These are phyloP conservation scores for Dalbergia oliveri DNA, from an alignment of 306 rosid species.

Conservation along the genomic window DNA sequence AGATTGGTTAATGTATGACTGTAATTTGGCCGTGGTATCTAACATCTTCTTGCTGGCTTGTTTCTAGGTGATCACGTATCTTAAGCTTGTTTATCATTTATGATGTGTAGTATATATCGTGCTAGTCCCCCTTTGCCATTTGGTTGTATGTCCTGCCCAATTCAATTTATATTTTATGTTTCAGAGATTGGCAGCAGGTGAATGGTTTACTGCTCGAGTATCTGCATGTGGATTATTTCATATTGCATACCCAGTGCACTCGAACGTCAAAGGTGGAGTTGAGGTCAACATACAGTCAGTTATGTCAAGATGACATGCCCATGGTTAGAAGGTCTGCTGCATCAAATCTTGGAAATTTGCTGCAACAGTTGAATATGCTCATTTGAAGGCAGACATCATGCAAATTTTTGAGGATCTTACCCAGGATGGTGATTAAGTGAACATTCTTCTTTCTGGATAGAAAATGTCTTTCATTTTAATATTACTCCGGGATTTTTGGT, in stretches of 20 bases:
- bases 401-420: slow-evolving; percentile 95
- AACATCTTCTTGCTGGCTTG: slow-evolving; percentile 31
- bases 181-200: slow-evolving; percentile 98
- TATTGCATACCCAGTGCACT: slow-evolving; percentile 92
- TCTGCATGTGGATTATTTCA: slow-evolving; percentile 97
- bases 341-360: slow-evolving; percentile 92
- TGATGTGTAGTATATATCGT: slow-evolving; percentile 17
- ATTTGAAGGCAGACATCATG: slow-evolving; percentile 90
- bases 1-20: slow-evolving; percentile 22
- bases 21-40: slow-evolving; percentile 15
- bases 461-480: slow-evolving; percentile 32
- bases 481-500: slow-evolving; percentile 4
- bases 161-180: slow-evolving; percentile 32
- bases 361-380: slow-evolving; percentile 88
- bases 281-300: slow-evolving; percentile 84
- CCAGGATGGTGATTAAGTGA: slow-evolving; percentile 75
- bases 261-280: slow-evolving; percentile 80
- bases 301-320: slow-evolving; percentile 99
- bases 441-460: slow-evolving; percentile 16
- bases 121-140: slow-evolving; percentile 18
- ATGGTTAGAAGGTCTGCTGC: slow-evolving; percentile 99
- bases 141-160: slow-evolving; percentile 27
- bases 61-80: slow-evolving; percentile 8
- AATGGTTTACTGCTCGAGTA: slow-evolving; percentile 99
- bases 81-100: background rate